Evolutionary conservation across 2,329 filamentous ascomycete species (phyloP), one percentile per base, ranked within the genome.

Genomic region (Fusarium penzigii): DNA sequence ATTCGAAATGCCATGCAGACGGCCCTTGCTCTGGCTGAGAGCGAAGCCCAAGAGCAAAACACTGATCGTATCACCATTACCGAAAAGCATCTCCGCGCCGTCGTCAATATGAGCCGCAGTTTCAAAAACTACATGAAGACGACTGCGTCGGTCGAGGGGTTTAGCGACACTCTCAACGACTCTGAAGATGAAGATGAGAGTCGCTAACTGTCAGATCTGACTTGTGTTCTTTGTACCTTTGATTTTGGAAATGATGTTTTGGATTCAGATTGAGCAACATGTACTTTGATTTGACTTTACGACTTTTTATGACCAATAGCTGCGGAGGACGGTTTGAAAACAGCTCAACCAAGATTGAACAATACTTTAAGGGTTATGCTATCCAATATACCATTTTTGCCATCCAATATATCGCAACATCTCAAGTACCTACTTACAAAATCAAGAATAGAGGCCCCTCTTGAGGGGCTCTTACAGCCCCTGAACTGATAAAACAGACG

Each of bases 1-100:
- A 75, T 75, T 48, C 71, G 72, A 16, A 75, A 75, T 41, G 71
- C 72, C 5, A 73, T 76, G 64, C 75, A 77, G 63, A 77, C 74
- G 2, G 74, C 75, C 1, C 67, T 78, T 16, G 73, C 74, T 3
- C 63, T 78, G 25, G 76, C 75, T 6, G 74, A 78, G 66, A 70
- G 61, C 14, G 72, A 76, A 39, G 70, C 72, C 13, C 57, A 72
- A 20, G 72, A 74, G 20, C 67, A 70, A 39, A 67, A 63, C 8
- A 45, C 56, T 8, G 70, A 70, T 10, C 65, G 61, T 11, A 58
- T 68, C 29, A 60, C 64, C 16, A 55, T 70, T n/a, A 49, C 53
- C 5, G 68, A 70, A 53, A 70, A 69, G 58, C 68, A 70, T 38
- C 48, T 70, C 14, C 63, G 66, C 4, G 68, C 68, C 14, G 68